Conservation (phyloP, 176 grass and related monocot species). For the Hordeum marinum region DNA sequence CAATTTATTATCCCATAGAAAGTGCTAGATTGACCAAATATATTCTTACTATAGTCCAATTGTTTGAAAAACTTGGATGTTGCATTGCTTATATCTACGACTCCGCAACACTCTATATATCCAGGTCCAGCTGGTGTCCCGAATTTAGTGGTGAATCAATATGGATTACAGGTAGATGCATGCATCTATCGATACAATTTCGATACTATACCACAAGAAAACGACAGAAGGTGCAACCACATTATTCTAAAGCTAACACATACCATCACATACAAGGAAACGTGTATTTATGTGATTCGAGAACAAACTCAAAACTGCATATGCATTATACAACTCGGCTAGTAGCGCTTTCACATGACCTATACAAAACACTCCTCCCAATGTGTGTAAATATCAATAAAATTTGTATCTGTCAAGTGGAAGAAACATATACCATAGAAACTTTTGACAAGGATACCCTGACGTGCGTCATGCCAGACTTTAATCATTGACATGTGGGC, state of each 20-base stretch:
- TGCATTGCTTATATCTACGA: neutral
- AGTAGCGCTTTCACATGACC: conserved; percentile 29
- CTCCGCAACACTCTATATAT: neutral
- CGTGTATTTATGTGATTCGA: conserved; percentile 1
- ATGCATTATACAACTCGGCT: conserved; percentile 37
- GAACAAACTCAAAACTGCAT: conserved; percentile 33
- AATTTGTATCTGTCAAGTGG: conserved; percentile 22
- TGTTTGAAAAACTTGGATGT: neutral
- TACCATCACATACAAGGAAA: neutral
- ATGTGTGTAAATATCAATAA: conserved; percentile 28
- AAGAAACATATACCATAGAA: conserved; percentile 22
- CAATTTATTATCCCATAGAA: too few relatives aligned
- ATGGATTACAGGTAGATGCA: neutral
- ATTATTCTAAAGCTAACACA: neutral
- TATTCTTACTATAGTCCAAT: neutral
- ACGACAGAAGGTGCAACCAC: neutral
- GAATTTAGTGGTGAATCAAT: neutral
- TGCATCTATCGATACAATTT: neutral
- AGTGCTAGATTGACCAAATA: too few relatives aligned
- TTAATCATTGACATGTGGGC: too few relatives aligned
- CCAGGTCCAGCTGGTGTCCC: neutral
- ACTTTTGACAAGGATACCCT: too few relatives aligned
- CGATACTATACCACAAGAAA: neutral
- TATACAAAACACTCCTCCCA: conserved; percentile 27
- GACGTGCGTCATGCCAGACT: too few relatives aligned